Evolutionary conservation across 2,329 filamentous ascomycete species (phyloP).

Genomic region (Plectosphaerella plurivora): DNA sequence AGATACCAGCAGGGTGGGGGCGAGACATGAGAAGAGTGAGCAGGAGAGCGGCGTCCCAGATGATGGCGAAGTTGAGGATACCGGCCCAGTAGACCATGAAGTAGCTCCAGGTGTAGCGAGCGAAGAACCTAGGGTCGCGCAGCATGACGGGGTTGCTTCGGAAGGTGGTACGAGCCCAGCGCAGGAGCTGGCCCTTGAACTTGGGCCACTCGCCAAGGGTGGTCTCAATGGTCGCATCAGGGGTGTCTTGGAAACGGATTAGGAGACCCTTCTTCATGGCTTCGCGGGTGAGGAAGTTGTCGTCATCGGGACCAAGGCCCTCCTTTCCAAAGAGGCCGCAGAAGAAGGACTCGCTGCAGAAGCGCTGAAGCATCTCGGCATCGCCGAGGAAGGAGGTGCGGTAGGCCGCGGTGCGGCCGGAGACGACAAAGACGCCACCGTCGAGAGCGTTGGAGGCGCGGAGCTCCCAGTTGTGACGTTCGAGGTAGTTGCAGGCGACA

Average conservation of each 20-base stretch:
- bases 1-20: background rate
- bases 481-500: slow-evolving; percentile 54
- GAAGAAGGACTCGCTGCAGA: slow-evolving; percentile 46
- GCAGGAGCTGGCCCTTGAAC: slow-evolving; percentile 47
- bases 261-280: slow-evolving; percentile 44
- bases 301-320: slow-evolving; percentile 52
- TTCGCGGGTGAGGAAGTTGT: slow-evolving; percentile 57
- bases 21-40: background rate
- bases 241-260: slow-evolving; percentile 49
- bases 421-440: slow-evolving; percentile 54
- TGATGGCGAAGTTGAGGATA: slow-evolving; percentile 50
- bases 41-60: slow-evolving; percentile 43
- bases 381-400: slow-evolving; percentile 44
- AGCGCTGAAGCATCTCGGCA: slow-evolving; percentile 35
- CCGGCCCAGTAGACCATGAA: slow-evolving; percentile 53
- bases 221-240: slow-evolving; percentile 44
- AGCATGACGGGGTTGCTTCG: slow-evolving; percentile 50
- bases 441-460: slow-evolving; percentile 51
- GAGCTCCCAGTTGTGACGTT: slow-evolving; percentile 60
- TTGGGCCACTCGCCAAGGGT: slow-evolving; percentile 44
- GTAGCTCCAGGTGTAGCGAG: slow-evolving; percentile 35
- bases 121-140: slow-evolving; percentile 27
- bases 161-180: slow-evolving; percentile 57
- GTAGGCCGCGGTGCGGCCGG: slow-evolving; percentile 48
- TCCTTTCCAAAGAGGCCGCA: slow-evolving; percentile 28